Evolutionary conservation across 495 filamentous ascomycete genomes (phyloP).

Genomic region (Penicillium alfredii): DNA sequence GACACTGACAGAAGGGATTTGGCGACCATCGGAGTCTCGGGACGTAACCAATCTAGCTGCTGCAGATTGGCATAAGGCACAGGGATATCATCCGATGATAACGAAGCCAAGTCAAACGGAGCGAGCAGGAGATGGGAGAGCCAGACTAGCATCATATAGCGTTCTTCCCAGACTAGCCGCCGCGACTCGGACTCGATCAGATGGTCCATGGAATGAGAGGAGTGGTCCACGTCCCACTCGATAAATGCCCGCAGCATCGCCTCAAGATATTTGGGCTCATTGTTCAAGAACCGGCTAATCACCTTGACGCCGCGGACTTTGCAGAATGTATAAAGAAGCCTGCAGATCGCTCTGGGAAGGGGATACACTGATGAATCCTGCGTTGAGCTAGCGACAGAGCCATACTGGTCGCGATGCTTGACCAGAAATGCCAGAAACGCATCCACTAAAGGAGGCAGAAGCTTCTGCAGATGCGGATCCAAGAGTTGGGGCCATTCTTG

Average conservation of each 20-base stretch:
- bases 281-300: constrained; percentile 80
- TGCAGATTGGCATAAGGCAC: constrained; percentile 23
- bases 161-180: constrained; percentile 72
- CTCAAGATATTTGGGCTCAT: constrained; percentile 80
- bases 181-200: constrained; percentile 6
- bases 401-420: constrained; percentile 35
- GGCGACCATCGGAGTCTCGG: constrained; percentile 60
- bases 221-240: constrained; percentile 31
- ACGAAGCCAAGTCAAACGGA: constrained; percentile 82
- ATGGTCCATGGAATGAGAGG: constrained; percentile 5
- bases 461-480: constrained; percentile 73
- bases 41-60: constrained; percentile 19
- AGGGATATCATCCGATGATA: constrained; percentile 57
- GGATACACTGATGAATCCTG: constrained; percentile 42
- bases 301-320: constrained; percentile 93
- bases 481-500: constrained; percentile 95
- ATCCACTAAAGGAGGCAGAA: constrained; percentile 66
- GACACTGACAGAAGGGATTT: constrained; percentile 65
- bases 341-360: constrained; percentile 64
- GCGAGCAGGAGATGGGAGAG: constrained; percentile 87
- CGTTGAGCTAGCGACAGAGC: constrained; percentile 21
- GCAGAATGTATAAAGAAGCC: constrained; percentile 82
- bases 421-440: constrained; percentile 66
- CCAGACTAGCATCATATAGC: constrained; percentile 86
- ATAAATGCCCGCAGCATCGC: constrained; percentile 65